Evolutionary conservation across 2,329 filamentous ascomycete genomes (phyloP).

Genomic region (Cadophora sp.): DNA sequence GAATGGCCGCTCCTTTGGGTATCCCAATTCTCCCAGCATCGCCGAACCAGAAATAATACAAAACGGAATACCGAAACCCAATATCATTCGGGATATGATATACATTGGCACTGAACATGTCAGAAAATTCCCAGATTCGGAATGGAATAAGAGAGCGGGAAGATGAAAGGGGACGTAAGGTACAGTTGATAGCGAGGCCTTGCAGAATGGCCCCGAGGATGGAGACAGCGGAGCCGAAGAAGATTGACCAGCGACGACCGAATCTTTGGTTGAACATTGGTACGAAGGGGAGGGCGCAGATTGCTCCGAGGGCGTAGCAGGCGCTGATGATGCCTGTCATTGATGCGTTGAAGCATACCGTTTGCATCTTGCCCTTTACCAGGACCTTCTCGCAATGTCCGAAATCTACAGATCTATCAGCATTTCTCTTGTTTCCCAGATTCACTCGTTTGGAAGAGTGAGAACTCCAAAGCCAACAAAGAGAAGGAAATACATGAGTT

Average conservation of each 20-base stretch:
- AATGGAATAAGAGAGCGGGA: constrained; percentile 30
- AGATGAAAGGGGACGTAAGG: too few species aligned
- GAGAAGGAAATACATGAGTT: too few species aligned
- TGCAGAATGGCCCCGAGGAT: constrained; percentile 61
- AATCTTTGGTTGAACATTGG: constrained; percentile 57
- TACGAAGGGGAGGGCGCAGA: constrained; percentile 60
- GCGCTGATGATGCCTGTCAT: constrained; percentile 44
- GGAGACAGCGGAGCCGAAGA: constrained; percentile 61
- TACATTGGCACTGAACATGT: constrained; percentile 54
- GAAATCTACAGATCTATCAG: background rate
- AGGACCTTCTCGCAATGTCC: background rate
- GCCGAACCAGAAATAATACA: constrained; percentile 59
- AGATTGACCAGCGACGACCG: constrained; percentile 60
- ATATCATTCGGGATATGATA: constrained; percentile 58
- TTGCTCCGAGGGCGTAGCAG: constrained; percentile 61
- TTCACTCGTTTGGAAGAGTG: too few species aligned
- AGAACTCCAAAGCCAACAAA: too few species aligned
- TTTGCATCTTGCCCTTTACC: constrained; percentile 1
- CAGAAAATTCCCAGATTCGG: constrained; percentile 35
- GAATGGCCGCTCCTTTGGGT: constrained; percentile 60
- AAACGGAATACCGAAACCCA: constrained; percentile 60
- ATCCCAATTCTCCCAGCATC: constrained; percentile 59
- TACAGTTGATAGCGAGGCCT: constrained; percentile 47
- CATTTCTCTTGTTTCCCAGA: too few species aligned
- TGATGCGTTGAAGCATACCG: background rate